A percentile compares a stretch with the other conserved stretches of the same genome.
Conservation (phyloP, 2,329 filamentous ascomycete genomes). For the Sporothrix schenckii region DNA sequence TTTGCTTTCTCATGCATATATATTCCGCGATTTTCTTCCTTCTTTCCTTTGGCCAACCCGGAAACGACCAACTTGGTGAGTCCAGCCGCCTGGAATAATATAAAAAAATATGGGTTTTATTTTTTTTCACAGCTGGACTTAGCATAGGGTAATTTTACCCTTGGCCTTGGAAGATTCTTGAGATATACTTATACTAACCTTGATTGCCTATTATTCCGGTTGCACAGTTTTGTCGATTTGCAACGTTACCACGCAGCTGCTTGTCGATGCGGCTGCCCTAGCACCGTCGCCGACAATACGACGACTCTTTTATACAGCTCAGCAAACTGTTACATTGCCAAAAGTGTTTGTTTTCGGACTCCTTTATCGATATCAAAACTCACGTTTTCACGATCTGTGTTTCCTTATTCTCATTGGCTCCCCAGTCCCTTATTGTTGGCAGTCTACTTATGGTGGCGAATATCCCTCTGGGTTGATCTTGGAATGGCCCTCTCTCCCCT, state of each 20-base stretch:
- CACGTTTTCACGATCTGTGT: background rate
- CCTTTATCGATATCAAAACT: background rate
- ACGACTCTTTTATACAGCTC: background rate
- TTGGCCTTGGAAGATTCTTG: background rate
- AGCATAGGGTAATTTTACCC: background rate
- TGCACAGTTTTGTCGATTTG: background rate
- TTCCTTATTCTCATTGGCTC: background rate
- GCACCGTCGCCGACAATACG: background rate
- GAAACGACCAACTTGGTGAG: conserved; percentile 31
- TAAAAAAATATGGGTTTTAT: background rate
- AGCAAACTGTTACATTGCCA: background rate
- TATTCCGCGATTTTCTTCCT: background rate
- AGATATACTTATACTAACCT: background rate
- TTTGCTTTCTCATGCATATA: background rate
- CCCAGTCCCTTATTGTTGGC: background rate
- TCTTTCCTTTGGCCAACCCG: conserved; percentile 28
- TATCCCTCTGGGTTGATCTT: background rate
- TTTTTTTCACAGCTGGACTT: background rate
- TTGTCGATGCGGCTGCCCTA: background rate
- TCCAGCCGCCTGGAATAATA: conserved; percentile 34
- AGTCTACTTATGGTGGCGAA: background rate
- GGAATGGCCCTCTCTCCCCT: background rate
- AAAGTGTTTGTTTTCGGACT: background rate
- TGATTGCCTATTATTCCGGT: background rate
- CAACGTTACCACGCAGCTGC: conserved; percentile 30